phyloP scores from a whole-genome alignment of 805 yeast genomes.

The Starmerella apicola region DNA sequence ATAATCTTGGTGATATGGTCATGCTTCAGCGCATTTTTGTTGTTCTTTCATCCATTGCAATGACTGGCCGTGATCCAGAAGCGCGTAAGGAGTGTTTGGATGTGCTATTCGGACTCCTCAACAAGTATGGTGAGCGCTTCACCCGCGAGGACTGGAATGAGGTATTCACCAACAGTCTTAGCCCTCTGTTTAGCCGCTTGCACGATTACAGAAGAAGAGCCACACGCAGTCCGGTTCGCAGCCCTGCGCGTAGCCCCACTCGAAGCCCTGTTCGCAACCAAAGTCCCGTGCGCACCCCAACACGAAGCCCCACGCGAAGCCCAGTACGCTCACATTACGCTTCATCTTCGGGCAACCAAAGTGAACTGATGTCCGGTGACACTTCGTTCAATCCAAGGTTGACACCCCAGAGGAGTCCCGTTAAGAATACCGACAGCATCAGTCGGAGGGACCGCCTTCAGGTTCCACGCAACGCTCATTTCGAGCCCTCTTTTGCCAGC shows the following conservation, averaged over 20 bases:
- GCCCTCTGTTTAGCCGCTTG: conserved; percentile 84
- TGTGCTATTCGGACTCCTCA: conserved; percentile 67
- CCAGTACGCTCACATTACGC: too few relatives aligned
- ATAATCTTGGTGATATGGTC: conserved; percentile 14
- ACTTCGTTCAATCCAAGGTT: too few relatives aligned
- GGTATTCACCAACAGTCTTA: conserved; percentile 62
- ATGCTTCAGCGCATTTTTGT: conserved; percentile 37
- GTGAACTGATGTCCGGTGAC: too few relatives aligned
- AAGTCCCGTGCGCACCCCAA: conserved; percentile 22
- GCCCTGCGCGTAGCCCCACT: neutral
- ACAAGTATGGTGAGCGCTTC: conserved; percentile 68
- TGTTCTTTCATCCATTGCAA: conserved; percentile 76
- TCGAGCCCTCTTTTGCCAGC: neutral
- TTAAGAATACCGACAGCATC: neutral
- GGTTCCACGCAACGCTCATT: neutral
- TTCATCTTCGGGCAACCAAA: too few relatives aligned
- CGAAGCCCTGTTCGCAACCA: neutral
- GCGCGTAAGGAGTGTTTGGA: conserved; percentile 82
- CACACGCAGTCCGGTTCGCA: neutral
- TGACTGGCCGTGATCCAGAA: conserved; percentile 89
- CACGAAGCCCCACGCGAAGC: neutral
- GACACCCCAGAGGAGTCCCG: neutral
- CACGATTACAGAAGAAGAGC: conserved; percentile 31
- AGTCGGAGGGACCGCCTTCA: neutral
- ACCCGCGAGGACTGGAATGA: conserved; percentile 68